A percentile compares a stretch with the other conserved stretches of the same genome.
Conservation (phyloP, 2,329 filamentous ascomycete species). For the Fusarium concolor region DNA sequence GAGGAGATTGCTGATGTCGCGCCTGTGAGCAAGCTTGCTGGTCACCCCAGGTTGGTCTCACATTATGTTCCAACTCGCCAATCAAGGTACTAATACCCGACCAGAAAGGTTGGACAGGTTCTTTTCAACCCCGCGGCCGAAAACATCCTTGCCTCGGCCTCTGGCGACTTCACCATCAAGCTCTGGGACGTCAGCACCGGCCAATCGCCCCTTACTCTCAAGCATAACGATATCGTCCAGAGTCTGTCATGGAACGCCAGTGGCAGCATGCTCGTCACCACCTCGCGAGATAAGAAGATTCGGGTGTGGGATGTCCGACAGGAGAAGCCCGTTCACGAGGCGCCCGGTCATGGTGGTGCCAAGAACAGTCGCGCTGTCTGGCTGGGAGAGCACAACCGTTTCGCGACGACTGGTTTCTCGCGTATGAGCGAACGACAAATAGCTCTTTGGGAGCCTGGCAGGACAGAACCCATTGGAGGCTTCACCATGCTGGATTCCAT, state of each 20-base stretch:
- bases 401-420: constrained; percentile 97
- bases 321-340: constrained; percentile 87
- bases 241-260: constrained; percentile 95
- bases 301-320: constrained; percentile 97
- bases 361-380: constrained; percentile 98
- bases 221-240: constrained; percentile 92
- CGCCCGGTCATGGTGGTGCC: constrained; percentile 86
- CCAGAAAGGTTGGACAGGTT: constrained; percentile 97
- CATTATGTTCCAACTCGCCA: not conserved
- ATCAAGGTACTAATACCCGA: constrained; percentile 29
- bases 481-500: constrained; percentile 94
- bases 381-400: constrained; percentile 96
- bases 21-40: constrained; percentile 83
- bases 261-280: constrained; percentile 87
- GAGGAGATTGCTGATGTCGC: constrained; percentile 86
- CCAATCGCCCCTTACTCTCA: constrained; percentile 78
- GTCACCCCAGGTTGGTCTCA: constrained; percentile 79
- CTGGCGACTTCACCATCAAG: constrained; percentile 94
- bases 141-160: constrained; percentile 93
- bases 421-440: constrained; percentile 98
- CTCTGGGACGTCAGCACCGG: constrained; percentile 92
- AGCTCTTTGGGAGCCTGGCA: constrained; percentile 93
- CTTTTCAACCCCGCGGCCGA: constrained; percentile 97
- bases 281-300: constrained; percentile 97
- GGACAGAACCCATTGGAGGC: constrained; percentile 86